A percentile compares a stretch with the other conserved stretches of the same genome.
These are phyloP conservation scores for Sordaria brevicollis DNA, from an alignment of 495 filamentous ascomycete species.

Conservation along the genomic window DNA sequence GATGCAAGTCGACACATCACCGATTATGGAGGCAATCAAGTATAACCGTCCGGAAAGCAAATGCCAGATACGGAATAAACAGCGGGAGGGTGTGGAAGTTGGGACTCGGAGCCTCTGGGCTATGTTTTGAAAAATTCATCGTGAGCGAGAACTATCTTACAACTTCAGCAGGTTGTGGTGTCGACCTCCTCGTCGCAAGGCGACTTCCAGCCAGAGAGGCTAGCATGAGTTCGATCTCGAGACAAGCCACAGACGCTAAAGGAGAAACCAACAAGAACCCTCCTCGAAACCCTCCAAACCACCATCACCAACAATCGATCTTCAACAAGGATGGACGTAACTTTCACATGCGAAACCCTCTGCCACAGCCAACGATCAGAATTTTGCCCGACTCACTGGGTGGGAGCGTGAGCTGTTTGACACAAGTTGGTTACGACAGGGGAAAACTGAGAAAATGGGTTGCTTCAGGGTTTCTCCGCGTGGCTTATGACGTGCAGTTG, in stretches of 20 bases:
- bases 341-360: not conserved
- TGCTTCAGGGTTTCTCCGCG: conserved; percentile 13
- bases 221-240: not conserved
- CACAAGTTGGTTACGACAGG: not conserved
- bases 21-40: not conserved
- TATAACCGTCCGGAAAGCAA: not conserved
- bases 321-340: not conserved
- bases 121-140: not conserved
- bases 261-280: not conserved
- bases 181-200: not conserved
- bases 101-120: conserved; percentile 20
- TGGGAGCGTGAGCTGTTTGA: not conserved
- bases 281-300: not conserved
- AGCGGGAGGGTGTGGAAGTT: conserved; percentile 48
- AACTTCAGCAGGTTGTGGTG: not conserved
- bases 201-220: not conserved
- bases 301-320: not conserved
- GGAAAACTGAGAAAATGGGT: not conserved
- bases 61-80: conserved; percentile 36
- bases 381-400: not conserved
- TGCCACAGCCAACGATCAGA: not conserved
- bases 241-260: not conserved
- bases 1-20: not conserved
- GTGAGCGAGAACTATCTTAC: not conserved
- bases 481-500: conserved; percentile 17